Base-by-base conservation (phyloP, 2,329 filamentous ascomycete genomes). In the Karstenula rhodostoma region DNA sequence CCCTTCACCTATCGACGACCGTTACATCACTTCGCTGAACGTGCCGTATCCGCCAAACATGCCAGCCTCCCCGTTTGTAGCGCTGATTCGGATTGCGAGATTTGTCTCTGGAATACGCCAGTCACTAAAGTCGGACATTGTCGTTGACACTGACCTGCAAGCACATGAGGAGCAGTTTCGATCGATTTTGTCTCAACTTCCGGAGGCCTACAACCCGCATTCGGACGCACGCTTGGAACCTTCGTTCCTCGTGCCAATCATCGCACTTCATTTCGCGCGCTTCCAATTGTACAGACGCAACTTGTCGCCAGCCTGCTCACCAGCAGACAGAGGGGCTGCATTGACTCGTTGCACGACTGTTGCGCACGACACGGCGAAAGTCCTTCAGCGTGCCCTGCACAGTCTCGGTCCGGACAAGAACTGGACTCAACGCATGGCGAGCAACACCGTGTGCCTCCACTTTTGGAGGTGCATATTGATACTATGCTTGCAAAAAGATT, bases 231-330 rank as follows among this genome's bases (percentile, higher is more conserved):
- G 88, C 8, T 83, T 97, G 44, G 89, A 95, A 60, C 89, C 92
- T 9, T 85, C 89, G 55, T 88, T 90, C 43, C 82, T 98, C 15
- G 87, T 89, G 27, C 91, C 93, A 0, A 83, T 96, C 9, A 85
- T 91, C 33, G 89, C 92, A 70, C 85, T 98, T 9, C 89, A 97
- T 62, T 91, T 92, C 61, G 89, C 90, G 17, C 90, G 93, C n/a
- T 85, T 97, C 32, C 83, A 95, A 40, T 85, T 99, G 9, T 92
- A 97, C 77, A 88, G 95, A 44, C 93, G 96, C 71, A 97, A 98
- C 71, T 83, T 98, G 9, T 89, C 89, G 0, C 91, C 93, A 0
- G 82, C 83, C 10, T 93, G 90, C 71, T 84, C 89, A 0, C 77
- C 82, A 1, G 84, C 90, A 33, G 86, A 89, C 44, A 87, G 94